Evolutionary conservation across 345 rosid genomes (phyloP), one percentile per base, ranked within the genome.

Genomic region (Gynandropsis gynandra): DNA sequence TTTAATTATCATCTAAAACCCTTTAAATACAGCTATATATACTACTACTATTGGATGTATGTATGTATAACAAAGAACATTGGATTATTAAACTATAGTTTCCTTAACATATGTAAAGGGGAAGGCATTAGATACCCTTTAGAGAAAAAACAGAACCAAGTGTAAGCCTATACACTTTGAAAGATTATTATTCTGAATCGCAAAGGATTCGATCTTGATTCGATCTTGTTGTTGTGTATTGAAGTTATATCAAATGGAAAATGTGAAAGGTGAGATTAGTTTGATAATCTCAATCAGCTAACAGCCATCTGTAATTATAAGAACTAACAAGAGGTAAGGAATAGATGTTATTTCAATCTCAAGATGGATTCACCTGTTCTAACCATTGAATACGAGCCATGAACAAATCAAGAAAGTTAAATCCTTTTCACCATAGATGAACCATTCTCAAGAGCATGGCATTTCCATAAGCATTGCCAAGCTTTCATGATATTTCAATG

Each of bases 341-440:
- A 10, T 7, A 42, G 52, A 44, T 62, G 47, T 8, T 29, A 24
- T 20, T 47, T 24, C 29, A 24, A 42, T 33, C 27, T 54, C 16
- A 7, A 37, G 13, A 62, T 62, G 14, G 60, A 16, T 52, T 53
- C 65, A 52, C 18, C 17, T 42, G 43, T 50, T 59, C 41, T 49
- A 18, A 42, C 27, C 36, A 40, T 7, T 57, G 53, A 47, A 46
- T 53, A 36, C 15, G 18, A 33, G 54, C 8, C 49, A 16, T 49
- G 17, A 42, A 55, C 3, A 8, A 33, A 17, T 41, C 14, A 43
- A 33, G 19, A 50, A 48, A 63, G 52, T 32, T 34, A 52, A 6
- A 4, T 44, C 31, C 19, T 12, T 39, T 18, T 40, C 50, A 4
- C 5, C n/a, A 47, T 46, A 40, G 24, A 10, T 45, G 12, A 43